Base-by-base conservation (phyloP, 1,284 basidiomycete genomes). In the Volvariella surrecta region DNA sequence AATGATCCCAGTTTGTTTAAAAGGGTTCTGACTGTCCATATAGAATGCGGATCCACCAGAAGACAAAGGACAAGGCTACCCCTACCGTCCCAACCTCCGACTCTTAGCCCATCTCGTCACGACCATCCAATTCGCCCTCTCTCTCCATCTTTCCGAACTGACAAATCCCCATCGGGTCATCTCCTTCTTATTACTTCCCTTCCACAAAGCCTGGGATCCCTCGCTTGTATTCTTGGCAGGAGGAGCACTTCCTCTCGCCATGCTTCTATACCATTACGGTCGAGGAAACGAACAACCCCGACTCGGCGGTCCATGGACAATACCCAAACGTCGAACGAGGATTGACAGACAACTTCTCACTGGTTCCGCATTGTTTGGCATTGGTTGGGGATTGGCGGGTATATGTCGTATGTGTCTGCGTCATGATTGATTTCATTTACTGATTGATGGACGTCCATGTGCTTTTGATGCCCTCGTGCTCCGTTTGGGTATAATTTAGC, bases 371-470 rank as follows among this genome's bases (percentile, higher is more conserved):
- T 50, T 78, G 20, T 86, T 86, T 56, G 82, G 82, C 34, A 50
- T 76, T 13, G 82, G 82, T 1, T 86, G 82, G 82, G 82, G 77
- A 1, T 53, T 79, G 32, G 62, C 66, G 35, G 82, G 82, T 17
- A 63, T 83, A 31, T 86, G 82, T 55, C 81, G 76, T 78, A 57
- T 52, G 75, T 63, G n/a, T 40, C 18, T 39, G 30, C 22, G 21
- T 24, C 37, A 43, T 39, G 31, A 37, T 39, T 19, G 17, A 43
- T 20, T 19, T 15, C 7, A 35, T 4, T 35, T 6, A 31, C 30
- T 9, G 30, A 9, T 31, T 9, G 15, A 9, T 31, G 30, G 15
- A 9, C 30, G 9, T 9, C 15, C 30, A 9, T 15, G 16, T 32
- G n/a, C n/a, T n/a, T n/a, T 39, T 37, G 32, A 19, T 17, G 18